Base-by-base conservation (phyloP, 2,329 filamentous ascomycete species). In the Mollisiaceae sp. region DNA sequence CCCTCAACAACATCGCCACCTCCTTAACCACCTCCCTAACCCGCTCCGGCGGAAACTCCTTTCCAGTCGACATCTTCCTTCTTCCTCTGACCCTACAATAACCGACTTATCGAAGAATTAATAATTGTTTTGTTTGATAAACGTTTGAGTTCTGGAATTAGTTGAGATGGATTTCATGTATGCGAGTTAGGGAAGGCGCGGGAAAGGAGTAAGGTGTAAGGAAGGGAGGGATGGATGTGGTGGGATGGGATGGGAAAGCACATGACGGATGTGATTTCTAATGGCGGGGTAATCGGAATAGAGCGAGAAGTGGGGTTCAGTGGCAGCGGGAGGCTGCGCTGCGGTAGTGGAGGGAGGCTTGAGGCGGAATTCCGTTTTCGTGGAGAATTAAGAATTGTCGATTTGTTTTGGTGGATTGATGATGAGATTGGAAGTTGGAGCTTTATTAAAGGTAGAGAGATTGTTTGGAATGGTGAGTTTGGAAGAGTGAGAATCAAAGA, bases 1-100 rank as follows among this genome's bases (percentile, higher is more conserved):
- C 78, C 69, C 83, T 85, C 45, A 89, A 80, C 45, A 88, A 79
- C 2, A 76, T 73, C 2, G 82, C 80, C 32, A 89, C 80, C 76
- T 87, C 82, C 38, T 75, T 56, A 12, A 75, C 73, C 36, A 77
- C 70, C 9, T 57, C 66, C 45, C 66, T 70, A 6, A 76, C 65
- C 56, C 71, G 69, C 62, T 67, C 67, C 1, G 74, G 74, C 22
- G 74, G 74, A 56, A 76, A 75, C 36, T 60, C 59, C 14, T 60
- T 64, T 18, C 54, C 20, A 2, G 45, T 11, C 5, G 50, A 54
- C 24, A 50, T 50, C 22, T 18, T 50, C n/a, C 20, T 50, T 3
- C 6, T 6, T 32, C 27, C 3, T n/a, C n/a, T n/a, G n/a, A n/a
- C n/a, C n/a, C n/a, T n/a, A n/a, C n/a, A n/a, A n/a, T n/a, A n/a